These are phyloP conservation scores for Ambrosia trifida DNA, from an alignment of 129 eudicot genomes.

Conservation along the genomic window DNA sequence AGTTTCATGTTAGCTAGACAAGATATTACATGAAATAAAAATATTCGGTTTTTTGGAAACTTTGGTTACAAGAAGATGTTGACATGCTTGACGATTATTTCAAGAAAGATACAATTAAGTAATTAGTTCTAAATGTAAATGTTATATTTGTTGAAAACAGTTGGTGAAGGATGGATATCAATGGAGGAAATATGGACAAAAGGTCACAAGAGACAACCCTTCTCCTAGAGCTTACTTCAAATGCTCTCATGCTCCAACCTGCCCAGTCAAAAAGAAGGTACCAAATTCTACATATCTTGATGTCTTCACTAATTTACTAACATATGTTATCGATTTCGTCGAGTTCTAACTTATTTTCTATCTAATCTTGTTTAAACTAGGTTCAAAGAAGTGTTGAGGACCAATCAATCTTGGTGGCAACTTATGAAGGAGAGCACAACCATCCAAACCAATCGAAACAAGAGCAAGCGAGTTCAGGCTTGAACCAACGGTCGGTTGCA, in stretches of 20 bases:
- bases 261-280: slow-evolving; percentile 99
- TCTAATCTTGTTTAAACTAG: slow-evolving; percentile 32
- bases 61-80: too few relatives aligned
- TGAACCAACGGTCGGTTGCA: slow-evolving; percentile 43
- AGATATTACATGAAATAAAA: too few relatives aligned
- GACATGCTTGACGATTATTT: neutral
- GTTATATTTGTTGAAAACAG: slow-evolving; percentile 34
- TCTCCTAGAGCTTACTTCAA: slow-evolving; percentile 99
- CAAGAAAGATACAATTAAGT: neutral
- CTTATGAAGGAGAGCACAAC: slow-evolving; percentile 96
- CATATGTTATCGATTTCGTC: neutral
- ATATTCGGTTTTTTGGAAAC: too few relatives aligned
- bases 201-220: slow-evolving; percentile 97
- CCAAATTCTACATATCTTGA: neutral
- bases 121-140: neutral
- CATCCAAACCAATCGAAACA: slow-evolving; percentile 60
- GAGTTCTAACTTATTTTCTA: slow-evolving; percentile 9
- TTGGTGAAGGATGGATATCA: slow-evolving; percentile 94
- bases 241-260: slow-evolving; percentile 93
- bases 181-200: slow-evolving; percentile 99
- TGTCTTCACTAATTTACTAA: neutral
- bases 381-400: slow-evolving; percentile 95
- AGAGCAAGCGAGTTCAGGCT: slow-evolving; percentile 40
- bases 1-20: too few relatives aligned
- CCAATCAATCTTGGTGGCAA: slow-evolving; percentile 83